Base-by-base conservation (phyloP, 2,329 filamentous ascomycete genomes). In the Fusarium sp. region DNA sequence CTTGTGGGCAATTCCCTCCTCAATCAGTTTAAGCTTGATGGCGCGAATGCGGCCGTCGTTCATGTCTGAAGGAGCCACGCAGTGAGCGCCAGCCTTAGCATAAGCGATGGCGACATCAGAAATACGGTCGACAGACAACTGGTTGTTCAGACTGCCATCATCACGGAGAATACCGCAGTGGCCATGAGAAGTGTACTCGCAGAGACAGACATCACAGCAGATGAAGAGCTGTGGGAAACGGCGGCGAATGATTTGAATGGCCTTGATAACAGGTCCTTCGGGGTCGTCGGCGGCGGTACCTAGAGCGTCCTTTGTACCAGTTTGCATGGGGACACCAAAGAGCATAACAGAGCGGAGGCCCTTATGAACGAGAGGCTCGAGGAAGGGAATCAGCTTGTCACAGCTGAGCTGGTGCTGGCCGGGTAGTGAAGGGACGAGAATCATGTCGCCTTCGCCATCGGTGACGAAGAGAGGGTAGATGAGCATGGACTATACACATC, bases 91-190 rank as follows among this genome's bases (percentile, higher is more conserved):
- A 22, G 96, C 96, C 79, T 92, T 89, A n/a, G 96, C 96, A 81
- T 99, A 99, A 39, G 96, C 94, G 74, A 98, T 88, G n/a, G 96
- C 96, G n/a, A 98, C 96, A 81, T 98, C 95, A 8, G 94, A 96
- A 77, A 99, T 95, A 71, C 96, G 92, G 80, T 98, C 96, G 14
- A 98, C 95, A 7, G 95, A 98, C 52, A 97, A 89, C 73, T 92
- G 90, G 81, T 99, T 98, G 88, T 98, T 98, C 68, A 99, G 88
- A 72, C 91, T 93, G 72, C 95, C 95, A 81, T 99, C 96, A 76
- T 98, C 95, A 65, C 95, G 91, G 51, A 99, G 88, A 77, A 99
- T 98, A 60, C 96, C 96, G 81, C 96, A 99, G 86, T 99, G 96
- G 50, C 96, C 96, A 83, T 99, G 96, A 12, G 94, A 96, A 2